Evolutionary conservation across 2,329 filamentous ascomycete species (phyloP), one percentile per base, ranked within the genome.

Genomic region (Rhynchosporium graminicola): DNA sequence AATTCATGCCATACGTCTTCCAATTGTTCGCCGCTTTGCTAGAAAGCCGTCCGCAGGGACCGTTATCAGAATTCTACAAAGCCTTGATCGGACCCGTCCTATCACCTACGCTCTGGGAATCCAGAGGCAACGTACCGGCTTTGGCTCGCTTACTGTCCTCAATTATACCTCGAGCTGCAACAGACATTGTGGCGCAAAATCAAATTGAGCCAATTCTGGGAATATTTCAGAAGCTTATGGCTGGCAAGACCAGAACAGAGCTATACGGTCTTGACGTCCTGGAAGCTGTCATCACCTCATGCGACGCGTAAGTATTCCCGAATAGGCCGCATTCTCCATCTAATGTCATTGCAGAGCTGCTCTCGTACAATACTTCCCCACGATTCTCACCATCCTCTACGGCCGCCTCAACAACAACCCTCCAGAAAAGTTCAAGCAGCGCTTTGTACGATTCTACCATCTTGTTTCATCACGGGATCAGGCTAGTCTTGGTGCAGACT

Each of bases 1-100:
- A 99, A 77, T 99, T 99, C 74, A 89, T 92, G 73, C 95, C 94
- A 4, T 99, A 98, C 71, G 87, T 98, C 59, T 97, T 99, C 82
- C 95, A 99, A 75, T 85, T 99, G 42, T 90, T 98, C 67, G 91
- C 94, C 2, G 91, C 94, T 58, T 84, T 99, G 13, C 83, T 99
- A 3, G 94, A 98, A 77, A 86, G 89, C 7, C 94, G 95, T 70
- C 90, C 91, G 0, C 83, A 88, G 0, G 88, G 86, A n/a, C 83
- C 88, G 8, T 81, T 98, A 36, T 91, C 92, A 2, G 84, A 86
- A 31, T 89, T 92, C 73, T 97, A 96, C 80, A 88, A 90, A 75
- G 83, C 84, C 6, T 80, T 99, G 51, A 84, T 98, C 47, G 82
- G 82, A 0, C 91, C 92, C 4, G 84, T 98, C 38, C 83, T 99